Evolutionary conservation across 2,329 filamentous ascomycete genomes (phyloP), one percentile per base, ranked within the genome.

Genomic region (Talaromyces sp.): DNA sequence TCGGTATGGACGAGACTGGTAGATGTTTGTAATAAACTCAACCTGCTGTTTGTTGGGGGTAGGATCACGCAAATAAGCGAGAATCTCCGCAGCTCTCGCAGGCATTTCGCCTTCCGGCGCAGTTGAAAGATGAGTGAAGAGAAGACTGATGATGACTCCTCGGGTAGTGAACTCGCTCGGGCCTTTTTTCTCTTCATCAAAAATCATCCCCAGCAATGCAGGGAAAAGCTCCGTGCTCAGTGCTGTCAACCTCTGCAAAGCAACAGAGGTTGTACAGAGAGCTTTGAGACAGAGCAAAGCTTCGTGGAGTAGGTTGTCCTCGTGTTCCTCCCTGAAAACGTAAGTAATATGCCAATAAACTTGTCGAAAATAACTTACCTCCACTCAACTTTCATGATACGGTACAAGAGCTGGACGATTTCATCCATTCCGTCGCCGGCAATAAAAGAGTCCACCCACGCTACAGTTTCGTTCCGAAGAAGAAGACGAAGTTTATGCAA

Each of bases 331-430:
- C 68, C 89, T 91, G 25, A 8, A 46, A 52, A 6, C 21, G 15
- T 22, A 37, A 35, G 35, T 40, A 19, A 54, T 22, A 39, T n/a
- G 17, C 11, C 11, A n/a, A 52, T 31, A 41, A 7, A 19, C 19
- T 37, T 9, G 22, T 15, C 7, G 10, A n/a, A 10, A 19, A 33
- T 35, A 3, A 65, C 85, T 72, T 75, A 91, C 89, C 92, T 90
- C 93, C 94, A 99, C 73, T 97, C 94, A 35, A 99, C 87, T 53
- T 88, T 88, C 83, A 97, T 91, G 66, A 93, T 96, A n/a, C 93
- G 85, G 72, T 96, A 88, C 50, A 97, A 79, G 56, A 97, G 77
- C 39, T 84, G 85, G 36, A 97, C 88, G 62, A 97, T 89, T 72
- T 97, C 91, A 64, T 88, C 84, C 91, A 97, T 96, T 19, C 94